phyloP scores from a whole-genome alignment of 2,329 filamentous ascomycete genomes.

The Ophiostoma sp. region DNA sequence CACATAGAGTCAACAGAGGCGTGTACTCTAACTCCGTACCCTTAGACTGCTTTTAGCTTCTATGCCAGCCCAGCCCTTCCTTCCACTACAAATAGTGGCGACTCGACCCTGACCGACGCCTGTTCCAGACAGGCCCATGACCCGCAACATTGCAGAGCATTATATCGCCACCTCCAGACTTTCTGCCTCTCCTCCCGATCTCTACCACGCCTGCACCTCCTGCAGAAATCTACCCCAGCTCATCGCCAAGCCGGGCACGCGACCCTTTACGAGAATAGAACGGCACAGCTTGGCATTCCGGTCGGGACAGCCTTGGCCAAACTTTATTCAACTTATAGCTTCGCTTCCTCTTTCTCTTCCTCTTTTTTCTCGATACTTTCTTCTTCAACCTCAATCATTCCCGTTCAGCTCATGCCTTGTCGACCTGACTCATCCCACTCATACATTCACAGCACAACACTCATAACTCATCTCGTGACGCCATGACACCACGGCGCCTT shows the following conservation, averaged over 20 bases:
- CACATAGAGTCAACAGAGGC: not conserved
- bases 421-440: not conserved
- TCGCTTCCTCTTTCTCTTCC: not conserved
- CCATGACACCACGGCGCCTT: not conserved
- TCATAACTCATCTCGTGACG: not conserved
- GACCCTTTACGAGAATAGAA: conserved; percentile 4
- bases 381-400: not conserved
- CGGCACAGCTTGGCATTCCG: conserved; percentile 11
- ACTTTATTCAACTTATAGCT: not conserved
- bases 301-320: not conserved
- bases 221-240: not conserved
- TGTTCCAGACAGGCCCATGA: not conserved
- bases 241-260: conserved; percentile 10
- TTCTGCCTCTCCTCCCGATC: not conserved
- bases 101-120: not conserved
- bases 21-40: no score
- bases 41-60: not conserved
- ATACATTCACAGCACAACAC: not conserved
- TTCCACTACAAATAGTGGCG: not conserved
- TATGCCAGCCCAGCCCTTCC: not conserved
- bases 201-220: not conserved
- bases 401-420: not conserved
- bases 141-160: not conserved
- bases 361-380: not conserved
- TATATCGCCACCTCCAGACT: not conserved